Base-by-base conservation (phyloP, 768 basidiomycete species). In the Boletus sensibilis region DNA sequence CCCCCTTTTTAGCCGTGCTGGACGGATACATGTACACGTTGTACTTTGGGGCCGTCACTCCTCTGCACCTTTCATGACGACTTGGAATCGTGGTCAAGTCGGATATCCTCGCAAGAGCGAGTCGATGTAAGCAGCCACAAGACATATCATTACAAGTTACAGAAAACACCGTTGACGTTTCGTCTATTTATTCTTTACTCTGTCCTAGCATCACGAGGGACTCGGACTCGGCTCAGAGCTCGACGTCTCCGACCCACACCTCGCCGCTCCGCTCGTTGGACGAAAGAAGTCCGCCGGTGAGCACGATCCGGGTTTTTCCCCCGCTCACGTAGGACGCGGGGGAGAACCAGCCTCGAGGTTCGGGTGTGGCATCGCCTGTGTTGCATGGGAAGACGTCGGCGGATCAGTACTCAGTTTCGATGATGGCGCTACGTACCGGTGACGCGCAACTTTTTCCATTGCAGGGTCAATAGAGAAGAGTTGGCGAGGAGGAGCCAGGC, bases 281-380 rank as follows among this genome's bases (percentile, higher is more conserved):
- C 21, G 71, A 66, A 55, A 75, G 50, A 31, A 81, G 55, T 5
- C 80, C 78, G 1, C 80, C 79, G 3, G 71, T 67, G 16, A 80
- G 54, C 3, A 78, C 66, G 10, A 75, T 58, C 31, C 63, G 60
- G 0, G 65, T 68, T 53, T 64, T 48, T 5, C 66, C 68, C 5
- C 57, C 55, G 11, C 60, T 67, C 2, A 62, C 55, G 31, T 69
- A 69, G 1, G 55, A 62, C 1, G 71, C 72, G 0, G 69, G 57
- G 1, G 73, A 65, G 60, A 82, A 77, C 79, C 81, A 81, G 0
- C 80, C 79, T 16, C 79, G 65, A 0, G 73, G 66, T 31, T 71
- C 68, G 4, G 78, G 75, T 0, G 25, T 37, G 7, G 21, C 7
- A 12, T 49, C 40, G 20, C 40, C 42, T 39, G 46, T 1, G 9